A percentile compares a stretch with the other conserved stretches of the same genome.
Evolutionary conservation across 1,284 basidiomycete genomes (phyloP).

Genomic region (Xerocomus nothofagi): DNA sequence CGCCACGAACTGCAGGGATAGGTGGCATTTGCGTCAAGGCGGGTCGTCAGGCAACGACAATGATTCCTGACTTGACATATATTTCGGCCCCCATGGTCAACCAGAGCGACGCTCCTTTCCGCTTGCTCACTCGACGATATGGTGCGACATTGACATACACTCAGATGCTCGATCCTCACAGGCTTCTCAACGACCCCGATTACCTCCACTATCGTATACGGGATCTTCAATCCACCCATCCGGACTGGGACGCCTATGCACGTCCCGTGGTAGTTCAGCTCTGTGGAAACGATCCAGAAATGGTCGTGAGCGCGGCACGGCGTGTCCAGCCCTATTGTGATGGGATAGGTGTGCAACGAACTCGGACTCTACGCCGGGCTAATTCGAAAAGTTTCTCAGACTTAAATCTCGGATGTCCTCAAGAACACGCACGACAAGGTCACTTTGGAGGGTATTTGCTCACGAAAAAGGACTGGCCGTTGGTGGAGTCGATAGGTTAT

Average conservation of each 20-base stretch:
- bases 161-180: conserved; percentile 67
- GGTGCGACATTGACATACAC: conserved; percentile 66
- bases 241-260: conserved; percentile 27
- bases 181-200: conserved; percentile 55
- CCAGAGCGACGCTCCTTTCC: conserved; percentile 72
- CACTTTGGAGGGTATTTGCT: conserved; percentile 76
- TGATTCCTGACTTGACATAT: conserved; percentile 38
- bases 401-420: conserved; percentile 68
- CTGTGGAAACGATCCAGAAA: conserved; percentile 64
- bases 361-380: neutral
- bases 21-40: no score
- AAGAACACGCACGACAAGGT: conserved; percentile 62
- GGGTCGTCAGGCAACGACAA: neutral
- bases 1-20: neutral
- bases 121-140: conserved; percentile 55
- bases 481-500: conserved; percentile 60
- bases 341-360: conserved; percentile 52
- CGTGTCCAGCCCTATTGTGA: conserved; percentile 59
- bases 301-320: conserved; percentile 56
- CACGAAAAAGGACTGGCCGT: conserved; percentile 66
- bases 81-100: conserved; percentile 71
- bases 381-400: conserved; percentile 36
- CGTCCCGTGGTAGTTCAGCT: conserved; percentile 68
- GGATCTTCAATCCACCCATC: conserved; percentile 43
- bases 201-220: conserved; percentile 61